phyloP scores from a whole-genome alignment of 2,329 filamentous ascomycete genomes.

The Colletotrichum costaricense region DNA sequence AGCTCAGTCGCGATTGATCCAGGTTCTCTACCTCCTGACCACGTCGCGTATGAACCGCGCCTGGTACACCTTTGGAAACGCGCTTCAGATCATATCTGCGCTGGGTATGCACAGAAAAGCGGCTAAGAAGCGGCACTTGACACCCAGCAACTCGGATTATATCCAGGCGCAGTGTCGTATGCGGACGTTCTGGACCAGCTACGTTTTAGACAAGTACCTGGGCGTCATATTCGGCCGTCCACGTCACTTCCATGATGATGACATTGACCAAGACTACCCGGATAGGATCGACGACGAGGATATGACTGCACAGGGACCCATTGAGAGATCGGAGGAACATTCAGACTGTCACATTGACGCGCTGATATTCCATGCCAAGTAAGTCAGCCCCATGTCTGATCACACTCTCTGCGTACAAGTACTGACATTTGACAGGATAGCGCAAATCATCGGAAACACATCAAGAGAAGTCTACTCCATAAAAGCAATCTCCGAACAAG shows the following conservation, averaged over 20 bases:
- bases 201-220: slow-evolving; percentile 71
- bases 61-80: slow-evolving; percentile 70
- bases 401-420: slow-evolving; percentile 22
- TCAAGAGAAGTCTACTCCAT: slow-evolving; percentile 54
- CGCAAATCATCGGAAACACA: slow-evolving; percentile 51
- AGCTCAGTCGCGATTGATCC: slow-evolving; percentile 67
- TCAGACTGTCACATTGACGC: slow-evolving; percentile 63
- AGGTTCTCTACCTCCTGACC: slow-evolving; percentile 68
- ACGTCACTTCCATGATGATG: slow-evolving; percentile 70
- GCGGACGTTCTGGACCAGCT: slow-evolving; percentile 71
- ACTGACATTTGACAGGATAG: slow-evolving; percentile 42
- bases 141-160: slow-evolving; percentile 48
- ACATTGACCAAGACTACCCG: slow-evolving; percentile 71
- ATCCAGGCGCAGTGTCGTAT: slow-evolving; percentile 63
- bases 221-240: slow-evolving; percentile 73
- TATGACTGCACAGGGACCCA: slow-evolving; percentile 52
- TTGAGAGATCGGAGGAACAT: slow-evolving; percentile 41
- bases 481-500: slow-evolving; percentile 46
- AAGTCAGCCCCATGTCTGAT: slow-evolving; percentile 7
- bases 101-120: slow-evolving; percentile 53
- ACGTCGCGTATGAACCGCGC: slow-evolving; percentile 70
- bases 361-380: slow-evolving; percentile 57
- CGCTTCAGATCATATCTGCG: slow-evolving; percentile 61
- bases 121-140: slow-evolving; percentile 42
- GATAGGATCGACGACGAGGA: slow-evolving; percentile 66